Evolutionary conservation across 192 early-diverging fungal species (phyloP).

Genomic region (Coemansia sp.): DNA sequence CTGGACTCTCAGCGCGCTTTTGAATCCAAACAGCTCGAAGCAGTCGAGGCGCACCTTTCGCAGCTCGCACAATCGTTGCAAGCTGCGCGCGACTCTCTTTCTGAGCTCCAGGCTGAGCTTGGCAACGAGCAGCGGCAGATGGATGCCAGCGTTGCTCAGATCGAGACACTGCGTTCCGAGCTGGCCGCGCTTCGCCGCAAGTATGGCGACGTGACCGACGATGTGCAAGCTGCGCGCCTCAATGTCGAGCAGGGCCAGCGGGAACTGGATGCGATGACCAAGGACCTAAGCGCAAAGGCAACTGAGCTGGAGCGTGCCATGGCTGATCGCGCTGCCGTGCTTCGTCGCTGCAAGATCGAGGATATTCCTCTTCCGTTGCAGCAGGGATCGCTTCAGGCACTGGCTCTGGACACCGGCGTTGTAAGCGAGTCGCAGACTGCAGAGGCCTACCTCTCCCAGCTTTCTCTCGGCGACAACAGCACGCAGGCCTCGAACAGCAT

Average conservation of each 20-base stretch:
- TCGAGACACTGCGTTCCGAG: conserved; percentile 53
- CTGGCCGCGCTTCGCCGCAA: conserved; percentile 53
- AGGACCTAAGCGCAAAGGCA: conserved; percentile 34
- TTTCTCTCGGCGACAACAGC: conserved; percentile 39
- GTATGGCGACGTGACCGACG: conserved; percentile 60
- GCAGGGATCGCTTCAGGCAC: conserved; percentile 70
- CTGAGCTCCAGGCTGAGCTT: conserved; percentile 46
- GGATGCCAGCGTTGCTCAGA: conserved; percentile 41
- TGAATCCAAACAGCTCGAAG: conserved; percentile 70
- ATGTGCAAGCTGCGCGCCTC: conserved; percentile 62
- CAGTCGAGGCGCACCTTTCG: conserved; percentile 60
- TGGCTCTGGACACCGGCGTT: conserved; percentile 62
- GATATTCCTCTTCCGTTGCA: conserved; percentile 86
- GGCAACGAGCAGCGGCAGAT: conserved; percentile 56
- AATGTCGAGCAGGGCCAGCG: conserved; percentile 68
- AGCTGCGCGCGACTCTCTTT: conserved; percentile 42
- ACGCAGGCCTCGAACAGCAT: conserved; percentile 41
- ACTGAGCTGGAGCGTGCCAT: conserved; percentile 75
- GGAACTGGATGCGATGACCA: conserved; percentile 55
- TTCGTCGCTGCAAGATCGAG: conserved; percentile 89
- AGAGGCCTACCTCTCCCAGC: conserved; percentile 44
- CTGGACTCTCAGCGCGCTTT: conserved; percentile 79
- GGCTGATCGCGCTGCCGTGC: conserved; percentile 75
- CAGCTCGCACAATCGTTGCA: conserved; percentile 58
- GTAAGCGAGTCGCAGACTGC: conserved; percentile 28